Evolutionary conservation across 768 basidiomycete genomes (phyloP), one percentile per base, ranked within the genome.

Genomic region (Strobilomyces echinocephalus): DNA sequence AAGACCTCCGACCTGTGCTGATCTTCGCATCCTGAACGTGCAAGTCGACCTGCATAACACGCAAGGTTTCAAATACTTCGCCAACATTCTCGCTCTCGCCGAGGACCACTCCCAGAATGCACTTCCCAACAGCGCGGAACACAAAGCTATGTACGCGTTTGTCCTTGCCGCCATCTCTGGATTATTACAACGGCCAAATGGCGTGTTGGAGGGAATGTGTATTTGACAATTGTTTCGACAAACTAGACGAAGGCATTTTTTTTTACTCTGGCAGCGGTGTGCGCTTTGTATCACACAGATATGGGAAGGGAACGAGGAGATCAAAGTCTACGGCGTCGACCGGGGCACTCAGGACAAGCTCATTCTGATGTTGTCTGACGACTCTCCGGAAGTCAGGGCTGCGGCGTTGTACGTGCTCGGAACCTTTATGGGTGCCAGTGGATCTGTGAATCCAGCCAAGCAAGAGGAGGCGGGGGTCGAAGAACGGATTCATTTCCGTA

Each of bases 111-210:
- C 74, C 38, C 68, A 75, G 52, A 60, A 73, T 50, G 67, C 80
- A 39, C 82, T 97, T n/a, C 94, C 95, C 0, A 97, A 99, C 69
- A 84, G 85, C 47, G 88, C 89, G 5, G 97, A 98, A 67, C 94
- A 97, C 70, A 90, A 91, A 59, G 94, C 97, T 1, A 98, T 98
- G 95, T 98, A 95, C 67, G 90, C 93, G 1, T 98, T 98, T 73
- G 94, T 97, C 61, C 83, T 98, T 26, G 81, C 88, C 21, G 84
- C 93, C 14, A 84, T 97, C 46, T 85, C 88, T 38, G n/a, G 93
- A 92, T 63, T 91, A 87, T 66, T 79, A 81, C n/a, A 78, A 79
- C 3, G 95, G 95, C 6, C 94, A 98, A 71, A 78, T 80, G 48
- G 91, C 91, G 2, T 95, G 92, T 68, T 82, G 87, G 73, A 75